Percentiles rank a stretch among this genome's conserved stretches.
Conservation (phyloP, 805 yeast species). For the Clavispora asparagi region DNA sequence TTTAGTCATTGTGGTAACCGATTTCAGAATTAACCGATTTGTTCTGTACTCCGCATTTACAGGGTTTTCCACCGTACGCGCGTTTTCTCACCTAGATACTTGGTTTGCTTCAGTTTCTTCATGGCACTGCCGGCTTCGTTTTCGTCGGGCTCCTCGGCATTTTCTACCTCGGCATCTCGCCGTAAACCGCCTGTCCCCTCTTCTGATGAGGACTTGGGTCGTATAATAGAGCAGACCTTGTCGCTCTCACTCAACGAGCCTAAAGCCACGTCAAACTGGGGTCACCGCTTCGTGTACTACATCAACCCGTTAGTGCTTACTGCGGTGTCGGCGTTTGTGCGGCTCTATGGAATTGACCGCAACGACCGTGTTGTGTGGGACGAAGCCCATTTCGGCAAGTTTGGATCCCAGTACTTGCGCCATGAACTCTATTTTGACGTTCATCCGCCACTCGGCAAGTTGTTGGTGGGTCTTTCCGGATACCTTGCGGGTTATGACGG, state of each 20-base stretch:
- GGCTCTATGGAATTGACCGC: constrained; percentile 55
- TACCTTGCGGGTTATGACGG: constrained; percentile 83
- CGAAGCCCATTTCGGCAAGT: constrained; percentile 96
- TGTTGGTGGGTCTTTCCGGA: constrained; percentile 85
- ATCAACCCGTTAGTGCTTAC: constrained; percentile 11
- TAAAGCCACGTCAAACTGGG: neutral
- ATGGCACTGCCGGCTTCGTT: neutral
- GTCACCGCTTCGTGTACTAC: neutral
- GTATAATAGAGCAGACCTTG: constrained; percentile 12
- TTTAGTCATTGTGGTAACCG: too few species aligned
- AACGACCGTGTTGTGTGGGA: constrained; percentile 88
- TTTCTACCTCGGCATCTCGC: neutral
- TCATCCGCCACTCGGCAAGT: constrained; percentile 95
- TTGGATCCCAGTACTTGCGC: constrained; percentile 83
- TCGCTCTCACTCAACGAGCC: constrained; percentile 10
- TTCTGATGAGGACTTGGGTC: constrained; percentile 6
- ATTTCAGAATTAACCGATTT: too few species aligned
- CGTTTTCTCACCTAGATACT: neutral
- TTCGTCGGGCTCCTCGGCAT: neutral
- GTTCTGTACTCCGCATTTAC: too few species aligned
- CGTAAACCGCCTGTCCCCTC: neutral
- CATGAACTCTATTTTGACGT: constrained; percentile 94
- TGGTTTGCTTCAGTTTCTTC: neutral
- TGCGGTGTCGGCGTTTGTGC: constrained; percentile 24
- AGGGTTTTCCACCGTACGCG: neutral